Percentiles rank a stretch among this genome's conserved stretches.
Evolutionary conservation across 306 rosid species (phyloP).

Genomic region (Sicyos edulis): DNA sequence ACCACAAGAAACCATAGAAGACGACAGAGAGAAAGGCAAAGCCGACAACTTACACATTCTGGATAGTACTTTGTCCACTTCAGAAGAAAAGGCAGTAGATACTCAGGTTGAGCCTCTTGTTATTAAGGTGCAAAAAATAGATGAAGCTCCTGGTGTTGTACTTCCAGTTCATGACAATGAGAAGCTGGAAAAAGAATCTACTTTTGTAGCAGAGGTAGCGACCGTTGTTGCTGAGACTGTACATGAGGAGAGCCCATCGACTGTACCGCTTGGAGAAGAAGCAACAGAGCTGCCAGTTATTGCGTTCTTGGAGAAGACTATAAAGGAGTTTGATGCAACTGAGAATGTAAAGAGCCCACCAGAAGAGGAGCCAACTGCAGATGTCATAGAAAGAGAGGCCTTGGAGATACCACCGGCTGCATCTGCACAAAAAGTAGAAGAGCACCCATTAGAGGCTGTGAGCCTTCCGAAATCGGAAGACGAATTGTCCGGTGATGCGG

Average conservation of each 20-base stretch:
- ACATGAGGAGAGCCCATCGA: neutral
- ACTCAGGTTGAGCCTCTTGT: slow-evolving; percentile 4
- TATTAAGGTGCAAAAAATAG: slow-evolving; percentile 1
- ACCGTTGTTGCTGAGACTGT: neutral
- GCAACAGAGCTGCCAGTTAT: slow-evolving; percentile 9
- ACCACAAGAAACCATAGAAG: slow-evolving; percentile 14
- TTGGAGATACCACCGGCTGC: neutral
- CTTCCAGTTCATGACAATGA: slow-evolving; percentile 10
- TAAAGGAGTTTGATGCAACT: neutral
- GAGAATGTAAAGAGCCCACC: slow-evolving; percentile 16
- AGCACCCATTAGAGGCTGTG: neutral
- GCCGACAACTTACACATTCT: slow-evolving; percentile 1
- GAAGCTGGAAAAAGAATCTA: slow-evolving; percentile 1
- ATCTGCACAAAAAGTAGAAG: neutral
- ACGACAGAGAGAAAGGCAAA: slow-evolving; percentile 12
- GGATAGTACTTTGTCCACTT: neutral
- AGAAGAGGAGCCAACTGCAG: slow-evolving; percentile 13
- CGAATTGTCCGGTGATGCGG: neutral
- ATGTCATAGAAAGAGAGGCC: neutral
- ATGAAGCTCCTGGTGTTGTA: neutral
- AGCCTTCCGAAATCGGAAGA: neutral
- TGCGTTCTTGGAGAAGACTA: slow-evolving; percentile 7
- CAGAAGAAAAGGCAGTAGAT: slow-evolving; percentile 7
- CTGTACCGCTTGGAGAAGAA: slow-evolving; percentile 7
- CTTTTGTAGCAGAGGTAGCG: neutral